Base-by-base conservation (phyloP, 225 moss, liverwort and hornwort genomes). In the Neckera pumila region DNA sequence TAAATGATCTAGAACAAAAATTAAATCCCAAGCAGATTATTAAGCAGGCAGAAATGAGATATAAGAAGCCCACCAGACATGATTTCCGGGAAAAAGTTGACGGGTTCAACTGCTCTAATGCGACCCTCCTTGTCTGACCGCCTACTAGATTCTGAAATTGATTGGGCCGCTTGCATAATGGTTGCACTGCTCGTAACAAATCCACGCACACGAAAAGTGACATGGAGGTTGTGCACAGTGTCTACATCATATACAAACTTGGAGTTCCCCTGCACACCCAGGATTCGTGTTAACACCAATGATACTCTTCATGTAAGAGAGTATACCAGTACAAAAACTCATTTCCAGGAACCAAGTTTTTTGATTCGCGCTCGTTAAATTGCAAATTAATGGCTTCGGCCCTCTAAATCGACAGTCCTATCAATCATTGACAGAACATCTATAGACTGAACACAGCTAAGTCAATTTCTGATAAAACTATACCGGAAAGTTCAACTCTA, bases 221-320 rank as follows among this genome's bases (percentile, higher is more conserved):
- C 89, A 86, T 82, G 91, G 72, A 98, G 83, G 84, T 95, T 93
- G 90, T 97, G 98, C 79, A 95, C 89, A 54, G 95, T 96, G 84
- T 98, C 98, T 87, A 98, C 92, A 87, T 97, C 96, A 82, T 97
- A 96, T 31, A 98, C 90, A 89, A 97, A 97, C 57, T 93, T 86
- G 62, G 97, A 95, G 83, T 96, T 93, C 65, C 97, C 98, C 98
- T 98, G 98, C 94, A 87, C 82, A 87, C 76, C 73, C 87, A 90
- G 38, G 17, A 89, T 63, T 84, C 18, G 59, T 70, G 63, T 87
- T 58, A 89, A 87, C 34, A 67, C 26, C 79, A 53, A 83, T 53
- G 76, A 28, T 79, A 86, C 72, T 77, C n/a, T 80, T 58, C 49
- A 38, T 81, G 42, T 36, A 73, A 56, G 14, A 76, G 67, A 80